A percentile compares a stretch with the other conserved stretches of the same genome.
phyloP scores from a whole-genome alignment of 2,329 filamentous ascomycete genomes.

The Alternaria longipes region DNA sequence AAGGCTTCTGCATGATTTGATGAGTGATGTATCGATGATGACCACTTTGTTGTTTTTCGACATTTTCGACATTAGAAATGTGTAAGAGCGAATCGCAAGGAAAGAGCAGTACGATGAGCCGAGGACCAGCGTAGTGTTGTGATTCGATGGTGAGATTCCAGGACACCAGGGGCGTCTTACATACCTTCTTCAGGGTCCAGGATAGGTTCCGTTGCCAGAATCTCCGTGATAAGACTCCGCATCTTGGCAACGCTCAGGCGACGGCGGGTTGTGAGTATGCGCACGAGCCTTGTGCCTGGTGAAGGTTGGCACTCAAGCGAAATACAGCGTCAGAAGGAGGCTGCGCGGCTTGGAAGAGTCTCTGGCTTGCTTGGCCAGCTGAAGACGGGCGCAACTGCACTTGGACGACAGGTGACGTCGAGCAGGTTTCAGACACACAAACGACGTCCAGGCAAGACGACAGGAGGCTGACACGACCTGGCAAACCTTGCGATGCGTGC shows the following conservation, averaged over 20 bases:
- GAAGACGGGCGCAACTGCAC: background rate
- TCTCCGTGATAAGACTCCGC: slow-evolving; percentile 37
- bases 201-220: slow-evolving; percentile 60
- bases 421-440: background rate
- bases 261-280: slow-evolving; percentile 9
- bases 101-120: slow-evolving; percentile 27
- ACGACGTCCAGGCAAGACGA: background rate
- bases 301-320: slow-evolving; percentile 8
- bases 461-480: slow-evolving; percentile 1
- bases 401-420: background rate
- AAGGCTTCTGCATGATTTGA: slow-evolving; percentile 75
- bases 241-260: slow-evolving; percentile 19
- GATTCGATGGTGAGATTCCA: slow-evolving; percentile 19
- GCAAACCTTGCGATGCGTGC: slow-evolving; percentile 3
- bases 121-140: slow-evolving; percentile 19
- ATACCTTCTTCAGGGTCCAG: slow-evolving; percentile 68
- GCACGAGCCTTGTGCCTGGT: slow-evolving; percentile 11
- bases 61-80: background rate
- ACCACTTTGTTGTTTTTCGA: background rate
- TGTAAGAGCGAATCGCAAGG: slow-evolving; percentile 29
- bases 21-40: slow-evolving; percentile 19
- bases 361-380: slow-evolving; percentile 16
- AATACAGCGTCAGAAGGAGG: slow-evolving; percentile 1
- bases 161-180: slow-evolving; percentile 17
- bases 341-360: slow-evolving; percentile 11